Conservation (phyloP, 2,329 filamentous ascomycete species). For the Byssoonygena ceratinophila region DNA sequence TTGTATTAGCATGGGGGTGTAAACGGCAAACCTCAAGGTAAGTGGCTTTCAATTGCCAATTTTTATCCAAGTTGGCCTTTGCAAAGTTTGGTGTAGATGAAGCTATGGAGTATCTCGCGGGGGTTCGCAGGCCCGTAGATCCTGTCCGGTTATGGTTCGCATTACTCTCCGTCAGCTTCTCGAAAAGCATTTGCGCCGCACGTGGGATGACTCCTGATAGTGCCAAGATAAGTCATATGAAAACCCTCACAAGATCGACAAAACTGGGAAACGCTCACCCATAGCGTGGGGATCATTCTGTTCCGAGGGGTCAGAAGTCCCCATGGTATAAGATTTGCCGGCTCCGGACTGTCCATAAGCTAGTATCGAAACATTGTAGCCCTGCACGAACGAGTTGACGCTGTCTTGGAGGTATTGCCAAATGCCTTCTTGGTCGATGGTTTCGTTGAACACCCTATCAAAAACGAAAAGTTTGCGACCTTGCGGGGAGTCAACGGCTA, state of each 20-base stretch:
- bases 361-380: conserved; percentile 95
- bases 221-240: background rate
- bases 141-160: conserved; percentile 49
- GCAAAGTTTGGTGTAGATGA: conserved; percentile 38
- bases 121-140: conserved; percentile 68
- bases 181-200: conserved; percentile 76
- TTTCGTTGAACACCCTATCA: conserved; percentile 81
- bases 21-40: conserved; percentile 56
- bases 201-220: conserved; percentile 83
- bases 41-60: conserved; percentile 85
- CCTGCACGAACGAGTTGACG: conserved; percentile 79
- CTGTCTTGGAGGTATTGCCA: conserved; percentile 93
- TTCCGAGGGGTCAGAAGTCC: conserved; percentile 75
- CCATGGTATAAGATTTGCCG: conserved; percentile 98
- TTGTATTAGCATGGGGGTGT: background rate
- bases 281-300: conserved; percentile 60
- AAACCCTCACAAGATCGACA: background rate
- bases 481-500: conserved; percentile 82
- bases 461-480: conserved; percentile 94
- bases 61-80: conserved; percentile 51
- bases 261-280: conserved; percentile 49
- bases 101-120: conserved; percentile 60
- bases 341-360: conserved; percentile 96
- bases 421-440: conserved; percentile 73
- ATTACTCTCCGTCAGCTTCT: conserved; percentile 42